phyloP scores from a whole-genome alignment of 1,284 basidiomycete genomes.

The Pseudozyma tsukubaensis region DNA sequence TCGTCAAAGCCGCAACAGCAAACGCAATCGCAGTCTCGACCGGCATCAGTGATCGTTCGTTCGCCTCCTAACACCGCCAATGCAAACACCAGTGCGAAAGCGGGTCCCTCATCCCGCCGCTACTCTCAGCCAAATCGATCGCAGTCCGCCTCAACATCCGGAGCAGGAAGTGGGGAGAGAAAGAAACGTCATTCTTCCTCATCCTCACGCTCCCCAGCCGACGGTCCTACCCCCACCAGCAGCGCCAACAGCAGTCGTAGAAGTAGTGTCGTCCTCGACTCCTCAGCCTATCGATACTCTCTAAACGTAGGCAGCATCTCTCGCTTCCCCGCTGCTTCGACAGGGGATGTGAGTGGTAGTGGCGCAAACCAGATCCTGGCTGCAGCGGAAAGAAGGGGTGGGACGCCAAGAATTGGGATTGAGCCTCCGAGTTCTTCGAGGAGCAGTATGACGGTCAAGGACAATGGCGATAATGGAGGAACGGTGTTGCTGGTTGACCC shows the following conservation, averaged over 20 bases:
- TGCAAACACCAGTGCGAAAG: too few species aligned
- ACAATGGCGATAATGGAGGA: background rate
- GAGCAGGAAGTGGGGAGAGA: too few species aligned
- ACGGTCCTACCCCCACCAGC: conserved; percentile 6
- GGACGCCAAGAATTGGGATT: background rate
- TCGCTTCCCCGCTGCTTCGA: conserved; percentile 12
- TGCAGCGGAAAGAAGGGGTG: conserved; percentile 5
- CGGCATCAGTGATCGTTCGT: too few species aligned
- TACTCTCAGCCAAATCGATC: too few species aligned
- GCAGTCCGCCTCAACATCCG: background rate
- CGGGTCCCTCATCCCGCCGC: too few species aligned
- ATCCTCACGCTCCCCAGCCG: background rate
- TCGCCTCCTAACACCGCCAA: too few species aligned
- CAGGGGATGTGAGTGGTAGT: conserved; percentile 6
- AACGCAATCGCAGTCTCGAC: too few species aligned
- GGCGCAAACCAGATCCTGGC: conserved; percentile 29
- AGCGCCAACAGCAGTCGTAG: conserved; percentile 22
- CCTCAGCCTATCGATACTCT: conserved; percentile 27
- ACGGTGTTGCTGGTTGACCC: conserved; percentile 14
- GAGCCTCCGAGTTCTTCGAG: background rate
- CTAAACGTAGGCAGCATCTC: conserved; percentile 24
- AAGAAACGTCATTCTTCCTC: conserved; percentile 1
- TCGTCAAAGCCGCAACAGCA: too few species aligned
- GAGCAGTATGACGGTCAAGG: background rate
- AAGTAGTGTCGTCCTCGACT: conserved; percentile 28